These are phyloP conservation scores for Fraxinus dipetala DNA, from an alignment of 305 asterid species.

Conservation along the genomic window DNA sequence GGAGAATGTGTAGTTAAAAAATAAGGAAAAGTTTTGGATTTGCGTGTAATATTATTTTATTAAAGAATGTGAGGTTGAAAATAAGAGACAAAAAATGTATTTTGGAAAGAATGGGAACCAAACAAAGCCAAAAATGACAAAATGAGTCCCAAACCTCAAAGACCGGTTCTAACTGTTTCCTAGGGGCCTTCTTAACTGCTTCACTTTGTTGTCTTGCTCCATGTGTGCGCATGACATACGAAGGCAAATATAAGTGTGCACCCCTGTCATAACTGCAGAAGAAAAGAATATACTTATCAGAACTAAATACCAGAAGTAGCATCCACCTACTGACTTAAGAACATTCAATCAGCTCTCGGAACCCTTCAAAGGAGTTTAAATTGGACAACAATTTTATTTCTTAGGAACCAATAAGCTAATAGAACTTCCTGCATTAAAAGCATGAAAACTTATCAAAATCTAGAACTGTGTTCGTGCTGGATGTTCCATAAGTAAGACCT, in stretches of 20 bases:
- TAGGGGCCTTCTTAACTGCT: conserved; percentile 61
- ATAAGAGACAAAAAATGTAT: no score
- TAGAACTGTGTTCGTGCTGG: background rate
- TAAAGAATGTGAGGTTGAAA: no score
- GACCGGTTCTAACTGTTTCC: conserved; percentile 58
- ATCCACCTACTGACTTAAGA: conserved; percentile 10
- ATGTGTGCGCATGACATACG: conserved; percentile 94
- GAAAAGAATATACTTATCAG: conserved; percentile 7
- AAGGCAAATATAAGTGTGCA: conserved; percentile 77
- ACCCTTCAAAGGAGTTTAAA: conserved; percentile 7
- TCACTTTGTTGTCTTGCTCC: conserved; percentile 94
- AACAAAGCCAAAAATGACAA: conserved; percentile 8
- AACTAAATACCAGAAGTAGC: conserved; percentile 16
- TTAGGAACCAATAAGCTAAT: background rate
- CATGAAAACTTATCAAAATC: background rate
- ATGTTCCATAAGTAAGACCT: background rate
- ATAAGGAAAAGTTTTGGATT: no score
- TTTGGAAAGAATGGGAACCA: no score
- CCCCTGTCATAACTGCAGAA: conserved; percentile 79
- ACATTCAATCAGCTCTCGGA: conserved; percentile 4
- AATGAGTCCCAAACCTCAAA: conserved; percentile 60
- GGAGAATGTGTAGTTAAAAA: no score
- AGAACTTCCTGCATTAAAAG: background rate
- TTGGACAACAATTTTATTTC: background rate
- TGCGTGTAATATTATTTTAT: no score